Conservation (phyloP, 441 rosid genomes). For the Erodium moschatum region DNA sequence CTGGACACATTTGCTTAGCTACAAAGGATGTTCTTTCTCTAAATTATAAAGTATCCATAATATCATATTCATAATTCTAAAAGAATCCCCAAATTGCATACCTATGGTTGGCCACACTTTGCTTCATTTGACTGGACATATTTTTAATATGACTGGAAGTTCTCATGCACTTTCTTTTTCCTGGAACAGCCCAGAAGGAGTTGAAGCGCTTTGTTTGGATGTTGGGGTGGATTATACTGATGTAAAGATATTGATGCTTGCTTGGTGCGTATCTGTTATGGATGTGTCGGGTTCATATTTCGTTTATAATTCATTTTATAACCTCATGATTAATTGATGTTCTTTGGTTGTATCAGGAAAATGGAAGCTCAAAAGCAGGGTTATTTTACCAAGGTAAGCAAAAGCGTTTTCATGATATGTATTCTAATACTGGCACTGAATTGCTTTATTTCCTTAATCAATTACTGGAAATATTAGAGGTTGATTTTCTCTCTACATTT, state of each 20-base stretch:
- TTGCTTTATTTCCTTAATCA: not conserved
- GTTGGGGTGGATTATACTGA: constrained; percentile 39
- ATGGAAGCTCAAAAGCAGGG: constrained; percentile 46
- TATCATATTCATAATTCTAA: not conserved
- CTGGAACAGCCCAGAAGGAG: constrained; percentile 48
- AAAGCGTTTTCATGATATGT: not conserved
- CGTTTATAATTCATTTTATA: constrained; percentile 7
- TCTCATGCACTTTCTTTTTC: constrained; percentile 6
- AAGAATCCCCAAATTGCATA: not conserved
- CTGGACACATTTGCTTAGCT: too few relatives aligned
- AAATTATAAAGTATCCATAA: not conserved
- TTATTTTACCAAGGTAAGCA: constrained; percentile 40
- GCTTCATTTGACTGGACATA: not conserved
- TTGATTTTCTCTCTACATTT: not conserved
- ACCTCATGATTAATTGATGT: constrained; percentile 7
- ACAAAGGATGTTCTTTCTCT: not conserved
- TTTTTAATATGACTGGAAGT: constrained; percentile 4
- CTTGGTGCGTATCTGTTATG: constrained; percentile 33
- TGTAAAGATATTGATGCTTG: constrained; percentile 46
- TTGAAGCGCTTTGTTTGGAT: constrained; percentile 42
- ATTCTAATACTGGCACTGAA: not conserved
- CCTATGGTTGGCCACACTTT: not conserved
- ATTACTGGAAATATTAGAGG: not conserved
- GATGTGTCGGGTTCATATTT: not conserved
- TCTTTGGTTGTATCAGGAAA: constrained; percentile 32